Evolutionary conservation across 176 grass and related monocot genomes (phyloP).

Genomic region (Zoysia japonica): DNA sequence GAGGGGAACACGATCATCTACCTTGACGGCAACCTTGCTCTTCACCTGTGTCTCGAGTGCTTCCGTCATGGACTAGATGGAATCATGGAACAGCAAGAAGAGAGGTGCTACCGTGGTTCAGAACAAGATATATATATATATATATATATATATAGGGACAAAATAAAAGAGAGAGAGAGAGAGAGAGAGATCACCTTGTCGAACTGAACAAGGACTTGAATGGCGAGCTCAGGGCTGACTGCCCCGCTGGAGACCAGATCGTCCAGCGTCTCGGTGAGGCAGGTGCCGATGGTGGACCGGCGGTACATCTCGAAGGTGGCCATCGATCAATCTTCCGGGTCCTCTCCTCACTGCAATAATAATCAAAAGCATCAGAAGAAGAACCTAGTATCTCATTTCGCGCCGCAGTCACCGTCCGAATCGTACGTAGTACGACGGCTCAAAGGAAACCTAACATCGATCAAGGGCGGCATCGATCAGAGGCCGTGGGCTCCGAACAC

Average conservation of each 20-base stretch:
- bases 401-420: too few species aligned
- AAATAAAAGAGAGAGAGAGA: too few species aligned
- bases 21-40: constrained; percentile 81
- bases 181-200: constrained; percentile 55
- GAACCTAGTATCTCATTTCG: too few species aligned
- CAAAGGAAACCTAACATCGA: too few species aligned
- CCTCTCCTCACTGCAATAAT: too few species aligned
- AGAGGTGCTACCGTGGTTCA: not conserved
- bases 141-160: too few species aligned
- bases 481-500: too few species aligned
- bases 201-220: constrained; percentile 84
- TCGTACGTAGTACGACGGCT: too few species aligned
- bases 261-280: constrained; percentile 77
- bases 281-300: constrained; percentile 69
- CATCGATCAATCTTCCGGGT: constrained; percentile 22
- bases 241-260: constrained; percentile 70
- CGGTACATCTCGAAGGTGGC: constrained; percentile 83
- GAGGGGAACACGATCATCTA: not conserved
- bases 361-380: too few species aligned
- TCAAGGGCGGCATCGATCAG: too few species aligned
- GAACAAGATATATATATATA: not conserved
- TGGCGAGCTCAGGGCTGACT: constrained; percentile 73
- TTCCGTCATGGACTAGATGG: constrained; percentile 65
- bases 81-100: not conserved
- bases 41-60: constrained; percentile 75